Conservation (phyloP, 2,329 filamentous ascomycete species). For the Lachnellula arida region DNA sequence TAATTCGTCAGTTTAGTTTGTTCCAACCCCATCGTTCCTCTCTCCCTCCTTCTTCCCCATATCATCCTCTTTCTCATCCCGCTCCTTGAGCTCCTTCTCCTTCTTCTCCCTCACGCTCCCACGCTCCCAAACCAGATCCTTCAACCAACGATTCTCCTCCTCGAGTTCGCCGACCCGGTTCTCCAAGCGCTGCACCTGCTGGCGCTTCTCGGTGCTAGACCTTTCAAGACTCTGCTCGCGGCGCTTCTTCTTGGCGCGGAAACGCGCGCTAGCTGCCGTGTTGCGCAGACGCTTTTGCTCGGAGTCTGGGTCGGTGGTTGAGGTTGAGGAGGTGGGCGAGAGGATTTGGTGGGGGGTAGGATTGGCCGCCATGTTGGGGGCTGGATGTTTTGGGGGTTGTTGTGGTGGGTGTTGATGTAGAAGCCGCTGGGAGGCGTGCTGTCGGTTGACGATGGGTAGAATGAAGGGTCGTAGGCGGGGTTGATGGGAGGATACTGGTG, state of each 20-base stretch:
- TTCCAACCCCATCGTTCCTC: slow-evolving; percentile 5
- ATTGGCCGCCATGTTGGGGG: neutral
- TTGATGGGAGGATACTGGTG: neutral
- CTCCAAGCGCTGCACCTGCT: slow-evolving; percentile 70
- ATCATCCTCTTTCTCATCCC: neutral
- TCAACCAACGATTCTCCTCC: slow-evolving; percentile 76
- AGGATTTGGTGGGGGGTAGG: slow-evolving; percentile 7
- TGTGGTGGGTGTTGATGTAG: slow-evolving; percentile 8
- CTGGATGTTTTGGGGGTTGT: neutral
- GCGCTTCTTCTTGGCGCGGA: slow-evolving; percentile 94
- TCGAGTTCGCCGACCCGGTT: slow-evolving; percentile 56
- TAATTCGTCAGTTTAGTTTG: neutral
- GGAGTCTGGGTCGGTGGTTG: slow-evolving; percentile 22
- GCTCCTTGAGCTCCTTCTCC: neutral
- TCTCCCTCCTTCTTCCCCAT: slow-evolving; percentile 4
- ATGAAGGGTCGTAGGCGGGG: neutral
- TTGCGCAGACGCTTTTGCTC: slow-evolving; percentile 69
- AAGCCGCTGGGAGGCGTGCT: slow-evolving; percentile 9
- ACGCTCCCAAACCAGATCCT: slow-evolving; percentile 70
- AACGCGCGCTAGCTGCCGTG: slow-evolving; percentile 81
- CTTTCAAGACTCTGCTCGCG: slow-evolving; percentile 79
- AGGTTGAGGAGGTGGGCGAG: slow-evolving; percentile 29
- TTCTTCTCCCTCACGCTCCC: slow-evolving; percentile 1
- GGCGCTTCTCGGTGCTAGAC: slow-evolving; percentile 73
- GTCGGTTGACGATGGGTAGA: slow-evolving; percentile 7